Base-by-base conservation (phyloP, 805 yeast genomes). In the Ogataea neopini region DNA sequence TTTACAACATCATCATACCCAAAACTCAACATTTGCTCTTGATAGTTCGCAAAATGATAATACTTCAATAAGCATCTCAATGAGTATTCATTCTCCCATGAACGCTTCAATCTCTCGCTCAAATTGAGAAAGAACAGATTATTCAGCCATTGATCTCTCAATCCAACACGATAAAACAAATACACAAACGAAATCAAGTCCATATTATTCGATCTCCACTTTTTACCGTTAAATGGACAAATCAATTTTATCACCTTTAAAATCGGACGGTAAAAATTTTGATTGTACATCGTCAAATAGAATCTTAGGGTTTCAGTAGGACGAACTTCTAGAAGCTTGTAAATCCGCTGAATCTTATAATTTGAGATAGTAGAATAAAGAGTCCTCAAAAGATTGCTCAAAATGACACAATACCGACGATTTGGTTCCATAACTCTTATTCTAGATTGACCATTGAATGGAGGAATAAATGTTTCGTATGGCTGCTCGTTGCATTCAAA, bases 201-300 rank as follows among this genome's bases (percentile, higher is more conserved):
- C 97, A 94, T 92, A 62, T 92, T 94, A 52, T 83, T 80, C 11
- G 90, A 79, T 57, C 90, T 83, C 99, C 99, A 92, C 65, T 91
- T 90, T 50, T 94, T 82, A 15, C 97, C 97, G 59, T 88, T 91
- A 67, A 85, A 88, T 0, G 97, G 96, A 1, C 90, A 83, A 43
- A 90, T 75, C 52, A 86, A 83, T 63, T 88, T 90, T 50, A 91
- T 71, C 1, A 87, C 76, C 59, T 83, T 83, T 57, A 91, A 70
- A 3, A 87, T 81, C 1, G 96, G 91, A 42, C 72, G 72, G 68
- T 86, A 83, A 19, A 89, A 64, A 8, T 76, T 75, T 19, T 70
- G 61, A 58, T 87, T 88, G 61, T 81, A 84, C 37, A 89, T 73
- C 3, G 77, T 69, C 4, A 87, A 66, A 29, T 77, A 66, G 56